Percentiles rank a stretch among this genome's conserved stretches.
Evolutionary conservation across 2,329 filamentous ascomycete species (phyloP).

Genomic region (Beauveria sp.): DNA sequence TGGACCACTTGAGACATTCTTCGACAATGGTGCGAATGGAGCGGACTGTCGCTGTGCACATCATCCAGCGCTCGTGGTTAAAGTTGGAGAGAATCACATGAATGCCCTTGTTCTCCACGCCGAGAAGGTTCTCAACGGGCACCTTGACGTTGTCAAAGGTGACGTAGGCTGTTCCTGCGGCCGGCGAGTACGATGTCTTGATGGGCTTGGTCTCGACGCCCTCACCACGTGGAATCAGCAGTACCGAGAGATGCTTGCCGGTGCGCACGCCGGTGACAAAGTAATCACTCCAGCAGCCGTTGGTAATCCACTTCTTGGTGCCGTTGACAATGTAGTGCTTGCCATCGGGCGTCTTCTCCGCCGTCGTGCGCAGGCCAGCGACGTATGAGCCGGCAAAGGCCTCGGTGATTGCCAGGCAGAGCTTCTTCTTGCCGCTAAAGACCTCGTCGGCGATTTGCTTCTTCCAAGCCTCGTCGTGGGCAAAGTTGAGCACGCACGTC

Average conservation of each 20-base stretch:
- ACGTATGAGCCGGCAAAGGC: conserved; percentile 79
- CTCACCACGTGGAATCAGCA: conserved; percentile 66
- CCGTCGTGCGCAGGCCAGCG: conserved; percentile 70
- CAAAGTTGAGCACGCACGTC: conserved; percentile 73
- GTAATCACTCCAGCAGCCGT: conserved; percentile 73
- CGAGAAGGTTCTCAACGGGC: conserved; percentile 68
- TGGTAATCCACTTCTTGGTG: conserved; percentile 81
- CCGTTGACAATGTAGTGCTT: conserved; percentile 66
- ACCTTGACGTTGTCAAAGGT: conserved; percentile 85
- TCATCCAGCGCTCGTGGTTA: conserved; percentile 78
- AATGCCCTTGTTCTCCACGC: conserved; percentile 79
- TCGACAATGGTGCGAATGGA: conserved; percentile 64
- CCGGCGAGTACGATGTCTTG: conserved; percentile 73
- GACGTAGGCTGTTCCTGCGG: conserved; percentile 71
- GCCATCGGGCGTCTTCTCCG: conserved; percentile 66
- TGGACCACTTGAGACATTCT: conserved; percentile 81
- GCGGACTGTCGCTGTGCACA: conserved; percentile 60
- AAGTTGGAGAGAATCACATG: conserved; percentile 80
- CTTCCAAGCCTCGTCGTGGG: conserved; percentile 58
- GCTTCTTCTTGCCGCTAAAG: conserved; percentile 76
- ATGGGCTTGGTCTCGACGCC: conserved; percentile 70
- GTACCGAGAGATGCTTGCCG: conserved; percentile 68
- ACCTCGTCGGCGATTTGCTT: conserved; percentile 63
- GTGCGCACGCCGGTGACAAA: conserved; percentile 77
- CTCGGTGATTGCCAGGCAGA: conserved; percentile 81